A percentile compares a stretch with the other conserved stretches of the same genome.
phyloP scores from a whole-genome alignment of 345 rosid species.

The Cardamine chenopodiifolia region DNA sequence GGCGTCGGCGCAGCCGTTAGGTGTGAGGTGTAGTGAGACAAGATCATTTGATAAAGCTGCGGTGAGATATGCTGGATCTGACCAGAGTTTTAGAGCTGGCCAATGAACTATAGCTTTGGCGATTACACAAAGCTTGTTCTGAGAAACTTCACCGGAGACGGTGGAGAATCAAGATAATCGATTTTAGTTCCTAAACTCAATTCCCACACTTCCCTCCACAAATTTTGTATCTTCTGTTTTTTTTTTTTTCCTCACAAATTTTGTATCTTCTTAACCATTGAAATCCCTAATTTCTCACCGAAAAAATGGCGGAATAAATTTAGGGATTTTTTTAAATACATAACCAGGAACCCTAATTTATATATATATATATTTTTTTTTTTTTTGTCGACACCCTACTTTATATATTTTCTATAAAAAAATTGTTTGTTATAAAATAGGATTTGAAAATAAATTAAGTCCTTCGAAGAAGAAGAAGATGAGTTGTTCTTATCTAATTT shows the following conservation, averaged over 20 bases:
- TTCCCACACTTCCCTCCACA: constrained; percentile 81
- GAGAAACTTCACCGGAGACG: constrained; percentile 68
- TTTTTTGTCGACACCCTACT: too few relatives aligned
- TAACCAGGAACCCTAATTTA: constrained; percentile 36
- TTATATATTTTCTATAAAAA: too few relatives aligned
- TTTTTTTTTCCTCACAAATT: too few relatives aligned
- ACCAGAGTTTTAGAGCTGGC: constrained; percentile 78
- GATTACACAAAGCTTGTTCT: constrained; percentile 79
- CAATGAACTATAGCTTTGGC: constrained; percentile 69
- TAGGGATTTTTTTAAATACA: not conserved
- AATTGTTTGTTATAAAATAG: not conserved
- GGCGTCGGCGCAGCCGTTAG: constrained; percentile 78
- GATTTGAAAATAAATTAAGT: constrained; percentile 11
- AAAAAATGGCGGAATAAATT: constrained; percentile 29
- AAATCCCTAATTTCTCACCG: constrained; percentile 16
- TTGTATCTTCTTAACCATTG: constrained; percentile 44
- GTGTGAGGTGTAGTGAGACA: constrained; percentile 87
- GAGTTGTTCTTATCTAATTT: constrained; percentile 42
- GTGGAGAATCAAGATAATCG: constrained; percentile 54
- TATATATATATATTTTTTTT: not conserved
- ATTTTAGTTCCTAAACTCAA: constrained; percentile 44
- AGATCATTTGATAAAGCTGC: constrained; percentile 53
- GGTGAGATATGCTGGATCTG: constrained; percentile 54
- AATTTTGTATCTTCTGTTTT: constrained; percentile 46
- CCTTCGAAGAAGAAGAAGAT: constrained; percentile 10